A percentile compares a stretch with the other conserved stretches of the same genome.
Conservation (phyloP, 208 protist species). For the Leptomonas pyrrhocoris region DNA sequence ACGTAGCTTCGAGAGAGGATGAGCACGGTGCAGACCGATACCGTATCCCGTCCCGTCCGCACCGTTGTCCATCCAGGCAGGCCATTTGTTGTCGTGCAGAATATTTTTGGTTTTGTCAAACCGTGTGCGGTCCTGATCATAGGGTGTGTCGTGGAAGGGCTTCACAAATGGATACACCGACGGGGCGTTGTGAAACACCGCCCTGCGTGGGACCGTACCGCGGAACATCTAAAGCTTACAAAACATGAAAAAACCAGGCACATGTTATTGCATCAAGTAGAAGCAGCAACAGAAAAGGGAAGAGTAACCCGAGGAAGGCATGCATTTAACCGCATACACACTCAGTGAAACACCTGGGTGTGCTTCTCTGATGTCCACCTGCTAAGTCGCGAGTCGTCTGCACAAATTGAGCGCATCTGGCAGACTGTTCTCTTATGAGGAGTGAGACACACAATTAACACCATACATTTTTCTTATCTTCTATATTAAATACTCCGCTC, state of each 20-base stretch:
- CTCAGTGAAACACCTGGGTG: too few species aligned
- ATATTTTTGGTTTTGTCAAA: slow-evolving; percentile 58
- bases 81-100: slow-evolving; percentile 56
- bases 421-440: too few species aligned
- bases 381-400: too few species aligned
- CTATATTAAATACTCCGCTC: too few species aligned
- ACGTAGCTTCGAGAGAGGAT: slow-evolving; percentile 80
- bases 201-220: slow-evolving; percentile 26
- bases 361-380: too few species aligned
- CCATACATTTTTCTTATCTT: too few species aligned
- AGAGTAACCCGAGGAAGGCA: neutral
- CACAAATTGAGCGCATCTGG: too few species aligned
- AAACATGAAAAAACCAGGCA: slow-evolving; percentile 1
- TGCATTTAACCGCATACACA: too few species aligned
- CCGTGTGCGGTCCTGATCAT: slow-evolving; percentile 71
- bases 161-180: slow-evolving; percentile 85
- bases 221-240: slow-evolving; percentile 19
- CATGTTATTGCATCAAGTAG: neutral
- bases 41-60: slow-evolving; percentile 86
- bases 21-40: slow-evolving; percentile 82
- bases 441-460: too few species aligned
- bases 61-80: slow-evolving; percentile 89
- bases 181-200: slow-evolving; percentile 87
- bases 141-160: slow-evolving; percentile 89
- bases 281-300: neutral